A percentile compares a stretch with the other conserved stretches of the same genome.
phyloP scores from a whole-genome alignment of 345 rosid species.

The Sisymbrium altissimum region DNA sequence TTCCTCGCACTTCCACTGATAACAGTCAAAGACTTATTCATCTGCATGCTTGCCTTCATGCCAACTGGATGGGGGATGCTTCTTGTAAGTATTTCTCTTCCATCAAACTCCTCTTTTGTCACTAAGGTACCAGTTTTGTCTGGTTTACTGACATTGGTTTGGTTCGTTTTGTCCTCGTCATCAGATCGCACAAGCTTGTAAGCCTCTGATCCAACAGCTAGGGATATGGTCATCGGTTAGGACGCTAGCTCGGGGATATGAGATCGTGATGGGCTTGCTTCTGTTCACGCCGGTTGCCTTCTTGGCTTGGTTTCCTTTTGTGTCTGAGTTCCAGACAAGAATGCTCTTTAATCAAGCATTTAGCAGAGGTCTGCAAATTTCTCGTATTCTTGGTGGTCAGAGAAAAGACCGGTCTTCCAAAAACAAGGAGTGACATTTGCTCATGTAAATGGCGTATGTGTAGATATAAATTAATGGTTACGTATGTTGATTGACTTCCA shows the following conservation, averaged over 20 bases:
- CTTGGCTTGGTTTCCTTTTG: slow-evolving; percentile 92
- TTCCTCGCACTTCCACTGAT: slow-evolving; percentile 64
- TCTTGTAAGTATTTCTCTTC: slow-evolving; percentile 51
- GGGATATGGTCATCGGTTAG: slow-evolving; percentile 72
- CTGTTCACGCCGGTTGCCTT: slow-evolving; percentile 82
- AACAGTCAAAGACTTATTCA: slow-evolving; percentile 63
- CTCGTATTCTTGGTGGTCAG: slow-evolving; percentile 82
- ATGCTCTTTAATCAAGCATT: slow-evolving; percentile 95
- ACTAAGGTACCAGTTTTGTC: background rate
- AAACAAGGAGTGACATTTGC: slow-evolving; percentile 44
- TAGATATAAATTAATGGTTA: background rate
- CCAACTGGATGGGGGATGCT: slow-evolving; percentile 96
- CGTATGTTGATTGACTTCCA: background rate
- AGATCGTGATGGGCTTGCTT: slow-evolving; percentile 69
- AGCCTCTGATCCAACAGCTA: slow-evolving; percentile 47
- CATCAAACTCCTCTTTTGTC: background rate
- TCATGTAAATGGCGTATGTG: background rate
- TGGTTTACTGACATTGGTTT: background rate
- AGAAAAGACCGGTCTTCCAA: slow-evolving; percentile 63
- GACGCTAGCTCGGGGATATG: slow-evolving; percentile 72
- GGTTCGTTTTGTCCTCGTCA: background rate
- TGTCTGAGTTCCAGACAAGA: slow-evolving; percentile 85
- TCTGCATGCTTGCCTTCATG: slow-evolving; percentile 82
- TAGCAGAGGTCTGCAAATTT: slow-evolving; percentile 87
- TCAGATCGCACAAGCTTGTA: slow-evolving; percentile 84